These are phyloP conservation scores for Rhizopus sp. DNA, from an alignment of 371 early-diverging fungal species.

Conservation along the genomic window DNA sequence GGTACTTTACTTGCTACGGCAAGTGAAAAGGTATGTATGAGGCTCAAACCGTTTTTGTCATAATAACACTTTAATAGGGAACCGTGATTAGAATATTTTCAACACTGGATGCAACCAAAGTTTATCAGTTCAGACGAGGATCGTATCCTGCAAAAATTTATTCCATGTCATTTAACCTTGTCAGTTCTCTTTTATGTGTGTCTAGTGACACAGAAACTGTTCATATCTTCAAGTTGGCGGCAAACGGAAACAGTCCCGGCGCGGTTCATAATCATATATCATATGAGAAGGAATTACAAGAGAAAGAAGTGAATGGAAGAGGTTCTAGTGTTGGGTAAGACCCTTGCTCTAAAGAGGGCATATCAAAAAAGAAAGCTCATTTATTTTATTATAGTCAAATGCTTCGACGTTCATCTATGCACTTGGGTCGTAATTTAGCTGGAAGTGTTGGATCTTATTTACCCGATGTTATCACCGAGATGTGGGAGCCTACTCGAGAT, in stretches of 20 bases:
- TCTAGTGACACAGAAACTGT: constrained; percentile 95
- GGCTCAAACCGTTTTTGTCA: too few species aligned
- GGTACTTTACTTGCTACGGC: constrained; percentile 94
- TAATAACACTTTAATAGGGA: constrained; percentile 56
- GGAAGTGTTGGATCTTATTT: constrained; percentile 82
- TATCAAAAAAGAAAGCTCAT: too few species aligned
- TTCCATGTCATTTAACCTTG: constrained; percentile 87
- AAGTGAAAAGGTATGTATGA: constrained; percentile 78
- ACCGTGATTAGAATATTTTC: constrained; percentile 96
- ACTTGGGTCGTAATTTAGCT: constrained; percentile 64
- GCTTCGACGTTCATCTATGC: constrained; percentile 61
- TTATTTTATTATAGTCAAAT: constrained; percentile 31
- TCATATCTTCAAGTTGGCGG: constrained; percentile 87
- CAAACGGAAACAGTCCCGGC: constrained; percentile 16
- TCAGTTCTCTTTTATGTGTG: constrained; percentile 81
- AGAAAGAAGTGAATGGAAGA: constrained; percentile 16
- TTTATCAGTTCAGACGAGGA: constrained; percentile 96
- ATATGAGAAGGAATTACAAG: constrained; percentile 5
- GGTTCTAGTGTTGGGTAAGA: constrained; percentile 30
- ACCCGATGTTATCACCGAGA: constrained; percentile 86
- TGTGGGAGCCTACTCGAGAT: constrained; percentile 94
- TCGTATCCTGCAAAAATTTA: constrained; percentile 90
- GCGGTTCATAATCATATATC: constrained; percentile 3
- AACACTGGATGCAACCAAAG: constrained; percentile 81
- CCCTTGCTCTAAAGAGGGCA: neutral